Base-by-base conservation (phyloP, 2,329 filamentous ascomycete species). In the Hymenoscyphus linearis region DNA sequence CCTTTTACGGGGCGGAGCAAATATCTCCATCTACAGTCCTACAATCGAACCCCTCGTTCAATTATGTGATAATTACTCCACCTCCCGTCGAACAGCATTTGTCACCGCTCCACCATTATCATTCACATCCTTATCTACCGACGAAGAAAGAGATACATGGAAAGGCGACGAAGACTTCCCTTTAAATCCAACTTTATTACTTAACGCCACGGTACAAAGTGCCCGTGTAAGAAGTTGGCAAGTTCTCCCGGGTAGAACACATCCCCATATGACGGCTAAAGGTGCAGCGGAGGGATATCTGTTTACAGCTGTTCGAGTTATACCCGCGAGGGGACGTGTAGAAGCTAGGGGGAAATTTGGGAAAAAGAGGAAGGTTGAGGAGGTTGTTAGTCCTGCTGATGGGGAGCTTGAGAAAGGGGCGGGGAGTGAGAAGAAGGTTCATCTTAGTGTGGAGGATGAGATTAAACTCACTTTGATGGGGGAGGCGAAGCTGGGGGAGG, bases 281-380 rank as follows among this genome's bases (percentile, higher is more conserved):
- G 95, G 95, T 22, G 93, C 93, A 0, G 86, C 91, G 0, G 93
- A 98, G 71, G 95, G 95, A 0, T 99, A 91, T 74, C 74, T 99
- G 3, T 92, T 98, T 67, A 93, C 91, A 31, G 93, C 83, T 0
- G 90, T 89, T 73, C 84, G 87, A 67, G 91, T 95, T 0, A 77
- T 93, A 53, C 95, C 95, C 0, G 85, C 89, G 0, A 84, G 90
- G 69, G 91, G 90, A 1, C 86, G 83, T 68, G 88, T 97, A 4
- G 88, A 91, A 70, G 93, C 93, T 1, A 85, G 91, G 63, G 95
- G 95, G 0, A 86, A 85, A 73, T 93, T 88, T 57, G 63, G 62
- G 25, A 69, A 62, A 60, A 68, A 64, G 64, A 68, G 60, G 44
- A 66, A 60, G 52, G 63, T 60, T 57, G 58, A 55, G 16, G 52